Evolutionary conservation across 441 rosid species (phyloP), one percentile per base, ranked within the genome.

Genomic region (Viola pubescens): DNA sequence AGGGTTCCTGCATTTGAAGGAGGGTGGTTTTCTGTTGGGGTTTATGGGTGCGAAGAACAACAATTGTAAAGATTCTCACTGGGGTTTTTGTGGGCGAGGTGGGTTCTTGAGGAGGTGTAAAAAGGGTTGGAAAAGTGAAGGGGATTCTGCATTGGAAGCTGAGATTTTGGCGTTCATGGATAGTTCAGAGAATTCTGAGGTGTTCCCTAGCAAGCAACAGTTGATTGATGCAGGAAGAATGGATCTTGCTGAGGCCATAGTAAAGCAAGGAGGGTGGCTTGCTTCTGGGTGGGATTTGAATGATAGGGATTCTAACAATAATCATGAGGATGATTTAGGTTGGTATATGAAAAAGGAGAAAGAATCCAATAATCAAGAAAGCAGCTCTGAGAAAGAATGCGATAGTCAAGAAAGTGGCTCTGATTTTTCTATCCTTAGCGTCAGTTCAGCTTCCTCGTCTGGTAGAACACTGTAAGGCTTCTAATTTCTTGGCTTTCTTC

Each of bases 131-230:
- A 79, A 75, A 37, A 63, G 68, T 48, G 84, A 71, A 47, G 81
- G 70, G 59, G 73, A 78, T 64, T 71, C 68, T 58, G 83, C 72
- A 51, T 70, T 88, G 73, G 96, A 91, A 58, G 76, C 74, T 12
- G 89, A 87, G 77, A 81, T 91, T 74, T 73, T 88, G 89, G 88
- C 88, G 79, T 91, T 86, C 47, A 85, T 88, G 98, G 69, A 65
- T 61, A 61, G 37, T 58, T 88, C 94, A 0, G 83, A 70, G 70
- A 78, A 73, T 9, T 89, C 89, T 5, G 75, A 74, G 41, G 63
- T 59, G 66, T 88, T 88, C 81, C 98, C 98, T 1, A 78, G 70
- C 54, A 86, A 80, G 82, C 77, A 77, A 26, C 79, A 86, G 69
- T 65, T 88, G 49, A 62, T 81, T 63, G 73, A 80, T 50, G 82